A percentile compares a stretch with the other conserved stretches of the same genome.
These are phyloP conservation scores for Westerdykella ornata DNA, from an alignment of 2,329 filamentous ascomycete species.

Conservation along the genomic window DNA sequence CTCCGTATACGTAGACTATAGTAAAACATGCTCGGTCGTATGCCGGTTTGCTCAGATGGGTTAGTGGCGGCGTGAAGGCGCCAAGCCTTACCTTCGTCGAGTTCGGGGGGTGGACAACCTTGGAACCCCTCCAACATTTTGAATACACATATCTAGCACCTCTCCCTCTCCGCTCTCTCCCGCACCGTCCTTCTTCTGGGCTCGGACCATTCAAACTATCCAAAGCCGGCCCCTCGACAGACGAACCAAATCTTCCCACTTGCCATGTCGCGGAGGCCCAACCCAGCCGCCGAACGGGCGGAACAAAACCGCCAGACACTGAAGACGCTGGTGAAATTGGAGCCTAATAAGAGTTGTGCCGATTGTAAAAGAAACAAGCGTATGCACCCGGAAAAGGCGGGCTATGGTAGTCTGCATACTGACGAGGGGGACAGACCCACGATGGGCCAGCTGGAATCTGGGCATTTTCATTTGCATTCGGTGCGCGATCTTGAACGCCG, in stretches of 20 bases:
- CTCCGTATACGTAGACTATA: too few relatives aligned
- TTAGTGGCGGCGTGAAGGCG: neutral
- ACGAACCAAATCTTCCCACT: constrained; percentile 2
- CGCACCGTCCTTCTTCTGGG: too few relatives aligned
- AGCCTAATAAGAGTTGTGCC: constrained; percentile 91
- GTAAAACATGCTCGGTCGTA: too few relatives aligned
- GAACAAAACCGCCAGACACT: constrained; percentile 91
- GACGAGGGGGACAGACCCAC: constrained; percentile 60
- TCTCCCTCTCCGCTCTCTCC: neutral
- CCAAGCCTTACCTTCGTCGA: constrained; percentile 1
- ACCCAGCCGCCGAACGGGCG: constrained; percentile 76
- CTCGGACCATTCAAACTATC: too few relatives aligned
- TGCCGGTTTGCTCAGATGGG: too few relatives aligned
- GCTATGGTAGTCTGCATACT: constrained; percentile 10
- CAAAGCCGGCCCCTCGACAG: too few relatives aligned
- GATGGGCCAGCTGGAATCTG: constrained; percentile 99
- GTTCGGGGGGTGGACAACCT: too few relatives aligned
- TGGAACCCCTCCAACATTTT: neutral
- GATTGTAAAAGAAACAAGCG: constrained; percentile 99
- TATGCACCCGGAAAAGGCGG: constrained; percentile 43
- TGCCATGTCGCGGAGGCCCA: constrained; percentile 72
- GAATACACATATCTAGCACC: neutral
- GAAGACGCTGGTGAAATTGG: constrained; percentile 89
- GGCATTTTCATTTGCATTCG: constrained; percentile 97
- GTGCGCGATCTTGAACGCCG: constrained; percentile 18